Evolutionary conservation across 108 stramenopile species (phyloP).

Genomic region (Pinguiococcus pyrenoidosus): DNA sequence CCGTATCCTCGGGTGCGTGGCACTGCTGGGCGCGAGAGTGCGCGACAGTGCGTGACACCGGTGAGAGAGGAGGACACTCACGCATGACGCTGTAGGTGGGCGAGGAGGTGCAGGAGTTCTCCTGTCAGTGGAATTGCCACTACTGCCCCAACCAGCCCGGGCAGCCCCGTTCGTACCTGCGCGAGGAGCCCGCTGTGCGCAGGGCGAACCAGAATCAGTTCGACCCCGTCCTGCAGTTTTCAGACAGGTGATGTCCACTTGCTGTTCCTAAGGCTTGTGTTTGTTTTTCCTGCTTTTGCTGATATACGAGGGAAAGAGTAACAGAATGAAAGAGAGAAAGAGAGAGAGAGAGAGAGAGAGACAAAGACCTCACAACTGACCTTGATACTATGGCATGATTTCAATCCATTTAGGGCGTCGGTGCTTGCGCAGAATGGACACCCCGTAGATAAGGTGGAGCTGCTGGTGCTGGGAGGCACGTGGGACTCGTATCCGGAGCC

Average conservation of each 20-base stretch:
- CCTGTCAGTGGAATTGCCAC: slow-evolving; percentile 38
- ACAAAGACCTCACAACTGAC: no score
- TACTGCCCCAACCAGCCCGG: slow-evolving; percentile 37
- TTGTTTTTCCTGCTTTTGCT: no score
- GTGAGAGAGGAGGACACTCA: no score
- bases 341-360: no score
- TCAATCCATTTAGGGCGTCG: no score
- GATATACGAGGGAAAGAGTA: no score
- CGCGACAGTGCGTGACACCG: no score
- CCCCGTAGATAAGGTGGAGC: slow-evolving; percentile 82
- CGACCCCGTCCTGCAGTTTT: slow-evolving; percentile 28
- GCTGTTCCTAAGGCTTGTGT: no score
- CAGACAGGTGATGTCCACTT: slow-evolving; percentile 6
- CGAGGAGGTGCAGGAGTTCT: slow-evolving; percentile 31
- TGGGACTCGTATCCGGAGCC: slow-evolving; percentile 37
- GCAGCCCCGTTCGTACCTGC: slow-evolving; percentile 28
- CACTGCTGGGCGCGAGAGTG: no score
- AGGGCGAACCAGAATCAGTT: slow-evolving; percentile 26
- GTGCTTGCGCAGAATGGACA: slow-evolving; percentile 48
- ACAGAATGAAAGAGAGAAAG: no score
- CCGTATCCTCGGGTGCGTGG: slow-evolving; percentile 6
- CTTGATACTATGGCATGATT: no score
- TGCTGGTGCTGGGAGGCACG: slow-evolving; percentile 91
- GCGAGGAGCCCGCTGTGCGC: slow-evolving; percentile 33
- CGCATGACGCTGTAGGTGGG: no score